These are phyloP conservation scores for Paecilomyces sp. DNA, from an alignment of 2,329 filamentous ascomycete species.

Conservation along the genomic window DNA sequence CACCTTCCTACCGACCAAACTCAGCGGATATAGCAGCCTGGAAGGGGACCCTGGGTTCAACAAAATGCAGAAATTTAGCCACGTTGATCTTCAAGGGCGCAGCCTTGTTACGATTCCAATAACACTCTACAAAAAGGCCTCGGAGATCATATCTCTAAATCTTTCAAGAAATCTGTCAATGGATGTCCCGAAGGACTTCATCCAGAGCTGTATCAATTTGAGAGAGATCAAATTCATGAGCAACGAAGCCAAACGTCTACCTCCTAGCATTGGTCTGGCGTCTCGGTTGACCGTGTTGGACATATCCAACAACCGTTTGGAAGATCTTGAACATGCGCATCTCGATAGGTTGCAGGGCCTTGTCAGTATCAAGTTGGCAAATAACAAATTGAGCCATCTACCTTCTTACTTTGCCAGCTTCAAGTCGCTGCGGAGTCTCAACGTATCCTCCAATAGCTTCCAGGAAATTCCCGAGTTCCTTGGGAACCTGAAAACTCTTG, in stretches of 20 bases:
- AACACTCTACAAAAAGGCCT: conserved; percentile 80
- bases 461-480: conserved; percentile 79
- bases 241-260: conserved; percentile 83
- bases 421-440: conserved; percentile 70
- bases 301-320: conserved; percentile 87
- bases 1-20: conserved; percentile 83
- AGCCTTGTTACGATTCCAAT: conserved; percentile 95
- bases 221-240: conserved; percentile 94
- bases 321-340: conserved; percentile 78
- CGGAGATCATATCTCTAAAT: conserved; percentile 91
- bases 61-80: conserved; percentile 83
- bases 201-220: conserved; percentile 83
- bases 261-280: conserved; percentile 75
- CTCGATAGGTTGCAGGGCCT: conserved; percentile 68
- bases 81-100: conserved; percentile 82
- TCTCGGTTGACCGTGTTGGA: conserved; percentile 80
- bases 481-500: conserved; percentile 71
- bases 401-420: conserved; percentile 80
- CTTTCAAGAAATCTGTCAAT: conserved; percentile 86
- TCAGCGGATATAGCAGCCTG: conserved; percentile 67
- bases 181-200: conserved; percentile 91
- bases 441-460: conserved; percentile 89
- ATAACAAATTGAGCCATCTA: conserved; percentile 76
- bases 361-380: conserved; percentile 85
- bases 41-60: conserved; percentile 72